phyloP scores from a whole-genome alignment of 2,329 filamentous ascomycete species.

The Aspergillus sp. region DNA sequence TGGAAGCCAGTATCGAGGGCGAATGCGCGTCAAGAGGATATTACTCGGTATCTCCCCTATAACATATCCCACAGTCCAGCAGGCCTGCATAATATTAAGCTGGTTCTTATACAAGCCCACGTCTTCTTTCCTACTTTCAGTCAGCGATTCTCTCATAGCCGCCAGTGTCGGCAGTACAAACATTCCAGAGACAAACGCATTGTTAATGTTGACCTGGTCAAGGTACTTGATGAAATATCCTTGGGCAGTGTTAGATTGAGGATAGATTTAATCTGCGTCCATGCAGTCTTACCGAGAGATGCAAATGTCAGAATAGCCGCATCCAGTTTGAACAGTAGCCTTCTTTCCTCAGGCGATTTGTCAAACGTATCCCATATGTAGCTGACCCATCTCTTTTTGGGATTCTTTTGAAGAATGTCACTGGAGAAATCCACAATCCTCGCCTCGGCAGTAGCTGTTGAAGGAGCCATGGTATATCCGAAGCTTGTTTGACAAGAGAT shows the following conservation, averaged over 20 bases:
- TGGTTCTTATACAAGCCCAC: conserved; percentile 54
- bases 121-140: conserved; percentile 49
- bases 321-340: conserved; percentile 52
- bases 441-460: conserved; percentile 12
- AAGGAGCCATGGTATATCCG: conserved; percentile 17
- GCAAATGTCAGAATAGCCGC: conserved; percentile 50
- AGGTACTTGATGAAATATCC: conserved; percentile 54
- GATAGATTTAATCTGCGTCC: too few species aligned
- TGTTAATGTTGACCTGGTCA: conserved; percentile 47
- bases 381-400: conserved; percentile 46
- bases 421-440: conserved; percentile 8
- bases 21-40: conserved; percentile 50
- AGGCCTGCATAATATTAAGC: conserved; percentile 56
- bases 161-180: conserved; percentile 14
- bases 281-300: conserved; percentile 31
- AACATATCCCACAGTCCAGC: conserved; percentile 62
- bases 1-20: conserved; percentile 50
- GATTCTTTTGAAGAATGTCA: conserved; percentile 20
- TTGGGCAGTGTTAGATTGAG: conserved; percentile 11
- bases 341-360: conserved; percentile 50
- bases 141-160: background rate
- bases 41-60: conserved; percentile 54
- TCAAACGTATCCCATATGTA: conserved; percentile 56
- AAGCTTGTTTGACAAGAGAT: background rate
- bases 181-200: conserved; percentile 50